Percentiles rank a stretch among this genome's conserved stretches.
phyloP scores from a whole-genome alignment of 2,329 filamentous ascomycete genomes.

The Eurotiales sp. region DNA sequence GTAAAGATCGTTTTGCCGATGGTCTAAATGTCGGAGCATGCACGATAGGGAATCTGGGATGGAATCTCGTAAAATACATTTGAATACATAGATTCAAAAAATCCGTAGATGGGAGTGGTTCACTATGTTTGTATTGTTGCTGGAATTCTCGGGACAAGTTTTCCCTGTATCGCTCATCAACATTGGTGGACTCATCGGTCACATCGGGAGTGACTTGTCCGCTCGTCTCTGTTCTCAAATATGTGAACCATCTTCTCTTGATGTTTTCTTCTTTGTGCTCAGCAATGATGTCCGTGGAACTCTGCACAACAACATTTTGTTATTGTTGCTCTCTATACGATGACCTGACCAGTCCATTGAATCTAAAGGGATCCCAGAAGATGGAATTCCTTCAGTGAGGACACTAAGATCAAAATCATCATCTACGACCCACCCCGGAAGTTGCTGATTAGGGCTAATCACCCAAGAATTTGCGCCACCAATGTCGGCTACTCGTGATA shows the following conservation, averaged over 20 bases:
- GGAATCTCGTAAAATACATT: slow-evolving; percentile 21
- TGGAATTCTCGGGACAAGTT: slow-evolving; percentile 15
- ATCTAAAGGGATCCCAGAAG: slow-evolving; percentile 9
- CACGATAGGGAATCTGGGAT: slow-evolving; percentile 16
- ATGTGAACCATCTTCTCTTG: slow-evolving; percentile 3
- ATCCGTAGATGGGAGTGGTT: slow-evolving; percentile 8
- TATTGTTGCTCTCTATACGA: too few relatives aligned
- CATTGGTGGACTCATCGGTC: neutral
- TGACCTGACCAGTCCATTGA: neutral
- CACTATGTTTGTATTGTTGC: slow-evolving; percentile 17
- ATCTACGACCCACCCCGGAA: slow-evolving; percentile 20
- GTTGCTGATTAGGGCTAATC: slow-evolving; percentile 11
- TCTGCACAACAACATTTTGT: neutral
- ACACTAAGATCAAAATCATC: slow-evolving; percentile 23
- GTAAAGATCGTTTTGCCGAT: slow-evolving; percentile 25
- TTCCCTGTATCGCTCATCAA: slow-evolving; percentile 9
- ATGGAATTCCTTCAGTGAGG: slow-evolving; percentile 16
- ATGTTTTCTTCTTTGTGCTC: neutral
- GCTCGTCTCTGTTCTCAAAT: neutral
- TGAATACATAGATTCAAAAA: slow-evolving; percentile 19
- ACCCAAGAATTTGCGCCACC: slow-evolving; percentile 4
- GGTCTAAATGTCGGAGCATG: slow-evolving; percentile 19
- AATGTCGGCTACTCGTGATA: neutral
- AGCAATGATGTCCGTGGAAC: neutral
- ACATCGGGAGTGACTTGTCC: slow-evolving; percentile 9